phyloP scores from a whole-genome alignment of 2,329 filamentous ascomycete species.

The Trichoderma gracile region DNA sequence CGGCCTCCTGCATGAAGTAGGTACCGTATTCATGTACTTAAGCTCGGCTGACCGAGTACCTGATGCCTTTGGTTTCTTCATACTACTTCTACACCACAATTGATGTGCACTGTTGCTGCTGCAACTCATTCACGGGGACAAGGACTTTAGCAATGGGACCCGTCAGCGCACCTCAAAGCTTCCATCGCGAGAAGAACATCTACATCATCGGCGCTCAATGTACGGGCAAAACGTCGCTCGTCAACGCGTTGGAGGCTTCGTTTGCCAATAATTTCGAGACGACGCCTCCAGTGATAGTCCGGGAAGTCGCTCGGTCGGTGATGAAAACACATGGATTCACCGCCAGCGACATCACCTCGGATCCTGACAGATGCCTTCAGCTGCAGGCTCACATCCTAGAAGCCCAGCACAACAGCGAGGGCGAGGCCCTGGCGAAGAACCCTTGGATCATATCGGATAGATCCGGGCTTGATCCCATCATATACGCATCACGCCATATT shows the following conservation, averaged over 20 bases:
- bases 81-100: too few relatives aligned
- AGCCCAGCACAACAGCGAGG: constrained; percentile 39
- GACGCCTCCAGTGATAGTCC: constrained; percentile 34
- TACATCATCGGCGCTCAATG: constrained; percentile 49
- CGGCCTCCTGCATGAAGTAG: constrained; percentile 17
- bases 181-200: constrained; percentile 30
- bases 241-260: constrained; percentile 36
- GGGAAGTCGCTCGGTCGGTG: constrained; percentile 43
- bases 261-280: constrained; percentile 28
- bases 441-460: constrained; percentile 46
- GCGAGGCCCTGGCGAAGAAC: constrained; percentile 19
- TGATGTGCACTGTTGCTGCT: too few relatives aligned
- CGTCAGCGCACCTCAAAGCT: neutral
- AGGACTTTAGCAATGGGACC: neutral
- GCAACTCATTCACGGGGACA: too few relatives aligned
- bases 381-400: constrained; percentile 43
- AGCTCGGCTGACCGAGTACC: too few relatives aligned
- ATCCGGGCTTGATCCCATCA: constrained; percentile 46
- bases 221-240: constrained; percentile 49
- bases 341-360: constrained; percentile 38
- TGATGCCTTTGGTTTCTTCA: too few relatives aligned
- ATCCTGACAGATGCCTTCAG: constrained; percentile 35
- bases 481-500: constrained; percentile 41
- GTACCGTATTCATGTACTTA: too few relatives aligned
- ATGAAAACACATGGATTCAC: constrained; percentile 38